Evolutionary conservation across 768 basidiomycete genomes (phyloP), one percentile per base, ranked within the genome.

Genomic region (Suillus paluster): DNA sequence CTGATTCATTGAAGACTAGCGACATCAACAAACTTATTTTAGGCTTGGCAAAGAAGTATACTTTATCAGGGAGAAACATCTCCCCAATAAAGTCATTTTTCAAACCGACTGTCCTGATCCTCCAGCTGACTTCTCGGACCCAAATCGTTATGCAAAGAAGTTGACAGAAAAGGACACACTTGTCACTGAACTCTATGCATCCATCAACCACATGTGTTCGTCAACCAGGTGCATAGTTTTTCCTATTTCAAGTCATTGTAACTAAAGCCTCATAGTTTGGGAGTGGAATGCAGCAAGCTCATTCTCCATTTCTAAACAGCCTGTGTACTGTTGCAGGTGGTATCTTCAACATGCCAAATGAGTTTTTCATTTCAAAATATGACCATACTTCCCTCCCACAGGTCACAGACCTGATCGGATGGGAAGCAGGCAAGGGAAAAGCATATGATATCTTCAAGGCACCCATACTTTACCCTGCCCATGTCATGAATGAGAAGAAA

Each of bases 11-110:
- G 39, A 41, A 41, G 39, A 41, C 39, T 17, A 41, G 39, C 19
- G 39, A 19, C 19, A 17, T 41, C 6, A 17, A 41, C 39, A 41
- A 41, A 17, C 6, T 41, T 17, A 41, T 41, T 41, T 41, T 42
- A n/a, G 41, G 41, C 41, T 42, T 42, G 41, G 41, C 41, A 1
- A 42, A 42, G 41, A 60, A 52, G 36, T 60, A 50, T 39, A 33
- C 46, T n/a, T n/a, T n/a, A n/a, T n/a, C n/a, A n/a, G n/a, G n/a
- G n/a, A n/a, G n/a, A n/a, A 19, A n/a, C 52, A 21, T 23, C 34
- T 41, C n/a, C 30, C 45, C 11, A 33, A 23, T 23, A 34, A 36
- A 41, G 57, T 34, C 27, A 10, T 60, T 30, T 30, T 60, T 60
- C 30, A n/a, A 49, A 34, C 21, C 2, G 41, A 42, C 41, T 42